These are phyloP conservation scores for Sechiopsis laciniata DNA, from an alignment of 306 rosid species.

Conservation along the genomic window DNA sequence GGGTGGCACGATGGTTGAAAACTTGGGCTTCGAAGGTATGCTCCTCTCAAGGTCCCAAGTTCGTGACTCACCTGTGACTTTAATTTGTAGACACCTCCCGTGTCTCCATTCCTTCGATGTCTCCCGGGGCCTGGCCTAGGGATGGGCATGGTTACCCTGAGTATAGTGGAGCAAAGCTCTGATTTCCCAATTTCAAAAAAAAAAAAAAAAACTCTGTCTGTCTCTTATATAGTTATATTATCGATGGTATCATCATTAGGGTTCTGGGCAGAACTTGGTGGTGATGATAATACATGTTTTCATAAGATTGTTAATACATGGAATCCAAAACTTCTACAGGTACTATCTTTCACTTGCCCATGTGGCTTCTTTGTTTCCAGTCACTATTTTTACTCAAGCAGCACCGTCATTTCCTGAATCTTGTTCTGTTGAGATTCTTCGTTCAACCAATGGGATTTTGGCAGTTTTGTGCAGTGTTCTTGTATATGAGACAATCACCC, in stretches of 20 bases:
- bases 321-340: conserved; percentile 53
- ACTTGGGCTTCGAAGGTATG: too few relatives aligned
- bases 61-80: too few relatives aligned
- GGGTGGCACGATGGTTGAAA: too few relatives aligned
- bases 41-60: too few relatives aligned
- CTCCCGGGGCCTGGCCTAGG: too few relatives aligned
- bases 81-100: too few relatives aligned
- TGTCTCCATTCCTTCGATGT: too few relatives aligned
- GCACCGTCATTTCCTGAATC: conserved; percentile 50
- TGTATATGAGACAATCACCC: conserved; percentile 54
- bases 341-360: conserved; percentile 92
- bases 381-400: conserved; percentile 32
- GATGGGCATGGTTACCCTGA: too few relatives aligned
- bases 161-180: too few relatives aligned
- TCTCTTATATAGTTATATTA: too few relatives aligned
- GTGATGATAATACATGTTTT: not conserved
- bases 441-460: conserved; percentile 64
- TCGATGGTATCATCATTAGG: not conserved
- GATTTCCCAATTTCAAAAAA: too few relatives aligned
- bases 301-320: conserved; percentile 21
- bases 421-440: conserved; percentile 60
- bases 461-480: conserved; percentile 58
- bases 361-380: conserved; percentile 85
- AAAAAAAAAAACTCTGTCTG: not conserved
- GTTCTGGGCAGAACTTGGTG: not conserved